Conservation (phyloP, 1,139 yeast genomes). For the Diutina ranongensis region DNA sequence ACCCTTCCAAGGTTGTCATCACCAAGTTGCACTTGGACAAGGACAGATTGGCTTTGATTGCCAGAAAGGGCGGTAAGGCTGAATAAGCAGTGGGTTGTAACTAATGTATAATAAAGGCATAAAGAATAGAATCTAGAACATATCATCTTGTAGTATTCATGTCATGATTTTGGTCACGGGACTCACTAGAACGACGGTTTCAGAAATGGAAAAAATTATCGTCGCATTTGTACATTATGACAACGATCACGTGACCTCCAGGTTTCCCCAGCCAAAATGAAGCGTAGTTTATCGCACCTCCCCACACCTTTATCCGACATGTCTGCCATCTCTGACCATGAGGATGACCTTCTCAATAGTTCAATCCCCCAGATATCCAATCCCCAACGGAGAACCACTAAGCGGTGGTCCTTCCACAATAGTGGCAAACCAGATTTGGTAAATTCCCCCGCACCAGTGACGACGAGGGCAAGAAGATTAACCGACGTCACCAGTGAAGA, state of each 20-base stretch:
- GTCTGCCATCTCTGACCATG: neutral
- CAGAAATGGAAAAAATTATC: no score
- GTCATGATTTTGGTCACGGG: no score
- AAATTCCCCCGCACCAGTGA: conserved; percentile 16
- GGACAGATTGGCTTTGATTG: conserved; percentile 97
- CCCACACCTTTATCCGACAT: neutral
- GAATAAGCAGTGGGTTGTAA: conserved; percentile 13
- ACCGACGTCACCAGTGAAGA: conserved; percentile 37
- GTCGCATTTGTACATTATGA: no score
- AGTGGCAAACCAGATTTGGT: conserved; percentile 26
- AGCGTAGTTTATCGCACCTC: neutral
- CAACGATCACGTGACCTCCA: neutral
- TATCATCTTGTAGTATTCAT: neutral
- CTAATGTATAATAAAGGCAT: conserved; percentile 6
- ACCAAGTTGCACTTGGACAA: conserved; percentile 97
- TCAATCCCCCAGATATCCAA: neutral
- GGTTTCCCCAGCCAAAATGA: no score
- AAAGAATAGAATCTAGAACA: neutral
- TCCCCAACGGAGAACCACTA: conserved; percentile 20
- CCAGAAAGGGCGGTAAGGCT: conserved; percentile 73
- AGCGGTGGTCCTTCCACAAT: conserved; percentile 35
- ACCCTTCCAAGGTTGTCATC: conserved; percentile 98
- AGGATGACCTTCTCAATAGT: neutral
- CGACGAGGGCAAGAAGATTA: conserved; percentile 19
- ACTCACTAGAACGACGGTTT: no score